Evolutionary conservation across 2,329 filamentous ascomycete species (phyloP).

Genomic region (Alternaria hordeiaustralica): DNA sequence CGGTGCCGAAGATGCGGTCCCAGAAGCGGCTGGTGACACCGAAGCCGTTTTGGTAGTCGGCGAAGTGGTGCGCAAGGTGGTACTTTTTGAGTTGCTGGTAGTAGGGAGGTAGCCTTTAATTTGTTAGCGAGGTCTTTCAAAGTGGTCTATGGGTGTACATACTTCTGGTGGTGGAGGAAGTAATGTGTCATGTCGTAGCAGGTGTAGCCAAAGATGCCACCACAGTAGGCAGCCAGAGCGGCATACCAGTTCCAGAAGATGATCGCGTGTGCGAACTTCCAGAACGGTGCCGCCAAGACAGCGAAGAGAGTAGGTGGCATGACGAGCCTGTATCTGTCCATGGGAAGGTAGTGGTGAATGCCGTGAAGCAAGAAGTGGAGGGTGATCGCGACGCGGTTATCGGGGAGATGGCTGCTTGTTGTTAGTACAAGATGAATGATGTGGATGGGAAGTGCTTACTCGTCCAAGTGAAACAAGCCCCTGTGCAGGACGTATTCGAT

Average conservation of each 20-base stretch:
- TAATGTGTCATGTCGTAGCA: conserved; percentile 98
- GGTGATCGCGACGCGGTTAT: conserved; percentile 87
- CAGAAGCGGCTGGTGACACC: conserved; percentile 96
- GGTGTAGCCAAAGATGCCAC: conserved; percentile 93
- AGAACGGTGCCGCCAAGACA: conserved; percentile 85
- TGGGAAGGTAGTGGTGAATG: conserved; percentile 98
- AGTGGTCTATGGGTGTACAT: conserved; percentile 40
- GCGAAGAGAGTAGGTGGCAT: conserved; percentile 94
- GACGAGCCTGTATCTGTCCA: conserved; percentile 96
- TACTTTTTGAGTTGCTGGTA: conserved; percentile 96
- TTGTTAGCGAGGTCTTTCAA: conserved; percentile 11
- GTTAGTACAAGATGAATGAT: conserved; percentile 13
- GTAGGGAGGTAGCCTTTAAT: conserved; percentile 74
- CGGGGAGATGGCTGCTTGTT: conserved; percentile 74
- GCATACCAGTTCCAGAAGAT: conserved; percentile 87
- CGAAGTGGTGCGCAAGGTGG: conserved; percentile 95
- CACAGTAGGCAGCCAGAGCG: conserved; percentile 79
- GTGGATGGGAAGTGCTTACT: conserved; percentile 62
- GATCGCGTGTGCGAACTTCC: conserved; percentile 82
- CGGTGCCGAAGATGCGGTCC: conserved; percentile 90
- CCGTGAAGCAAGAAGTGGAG: conserved; percentile 93
- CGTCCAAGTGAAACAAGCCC: conserved; percentile 91
- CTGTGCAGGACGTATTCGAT: conserved; percentile 89
- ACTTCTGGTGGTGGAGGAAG: conserved; percentile 95
- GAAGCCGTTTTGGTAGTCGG: conserved; percentile 97